A percentile compares a stretch with the other conserved stretches of the same genome.
phyloP scores from a whole-genome alignment of 768 basidiomycete genomes.

The Lyophyllum semitale region DNA sequence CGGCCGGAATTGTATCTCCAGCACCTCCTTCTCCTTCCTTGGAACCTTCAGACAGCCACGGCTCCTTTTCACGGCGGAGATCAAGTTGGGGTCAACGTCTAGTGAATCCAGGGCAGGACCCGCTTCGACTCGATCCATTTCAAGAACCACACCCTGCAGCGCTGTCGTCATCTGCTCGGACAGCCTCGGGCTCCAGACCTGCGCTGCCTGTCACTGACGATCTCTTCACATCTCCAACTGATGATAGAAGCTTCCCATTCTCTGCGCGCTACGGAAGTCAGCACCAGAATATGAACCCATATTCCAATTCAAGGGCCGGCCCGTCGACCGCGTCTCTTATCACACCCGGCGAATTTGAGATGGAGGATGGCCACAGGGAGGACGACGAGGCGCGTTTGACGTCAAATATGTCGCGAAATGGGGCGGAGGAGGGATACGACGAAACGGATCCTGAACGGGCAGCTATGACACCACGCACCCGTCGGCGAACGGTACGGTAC shows the following conservation, averaged over 20 bases:
- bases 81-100: slow-evolving; percentile 57
- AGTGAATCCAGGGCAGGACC: slow-evolving; percentile 47
- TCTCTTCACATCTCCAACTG: slow-evolving; percentile 48
- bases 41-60: slow-evolving; percentile 48
- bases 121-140: slow-evolving; percentile 38
- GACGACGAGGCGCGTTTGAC: slow-evolving; percentile 66
- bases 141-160: slow-evolving; percentile 24
- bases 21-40: slow-evolving; percentile 58
- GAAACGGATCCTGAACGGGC: slow-evolving; percentile 52
- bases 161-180: slow-evolving; percentile 12
- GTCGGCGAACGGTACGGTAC: slow-evolving; percentile 52
- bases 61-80: slow-evolving; percentile 50
- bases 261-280: slow-evolving; percentile 35
- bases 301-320: slow-evolving; percentile 44
- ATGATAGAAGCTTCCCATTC: slow-evolving; percentile 36
- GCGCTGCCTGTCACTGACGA: slow-evolving; percentile 35
- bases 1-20: slow-evolving; percentile 42
- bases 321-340: slow-evolving; percentile 58
- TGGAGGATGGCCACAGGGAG: slow-evolving; percentile 47
- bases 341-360: slow-evolving; percentile 30
- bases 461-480: slow-evolving; percentile 37
- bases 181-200: slow-evolving; percentile 21
- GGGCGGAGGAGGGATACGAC: slow-evolving; percentile 27
- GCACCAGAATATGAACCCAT: slow-evolving; percentile 33
- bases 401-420: slow-evolving; percentile 45